Evolutionary conservation across 371 early-diverging fungal species (phyloP).

Genomic region (Funneliformis caledonium): DNA sequence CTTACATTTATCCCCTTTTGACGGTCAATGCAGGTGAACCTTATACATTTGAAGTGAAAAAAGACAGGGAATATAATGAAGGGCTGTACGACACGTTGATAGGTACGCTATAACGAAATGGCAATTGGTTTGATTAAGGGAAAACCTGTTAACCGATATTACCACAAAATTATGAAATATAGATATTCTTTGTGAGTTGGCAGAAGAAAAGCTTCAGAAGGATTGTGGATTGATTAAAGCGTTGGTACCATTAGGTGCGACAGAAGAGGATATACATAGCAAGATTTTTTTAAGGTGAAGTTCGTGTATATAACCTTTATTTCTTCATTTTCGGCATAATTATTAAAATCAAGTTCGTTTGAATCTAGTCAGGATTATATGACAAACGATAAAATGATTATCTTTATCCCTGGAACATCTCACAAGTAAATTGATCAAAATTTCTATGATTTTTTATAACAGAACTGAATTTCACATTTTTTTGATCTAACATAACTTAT

Average conservation of each 20-base stretch:
- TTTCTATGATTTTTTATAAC: not conserved
- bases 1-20: not conserved
- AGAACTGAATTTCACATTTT: not conserved
- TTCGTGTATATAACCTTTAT: not conserved
- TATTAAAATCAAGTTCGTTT: not conserved
- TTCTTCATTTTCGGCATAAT: not conserved
- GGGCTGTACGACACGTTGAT: conserved; percentile 22
- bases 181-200: conserved; percentile 9
- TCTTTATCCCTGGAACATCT: conserved; percentile 37
- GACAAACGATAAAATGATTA: conserved; percentile 27
- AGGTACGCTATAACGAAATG: not conserved
- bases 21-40: not conserved
- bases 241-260: conserved; percentile 11
- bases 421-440: conserved; percentile 15
- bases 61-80: conserved; percentile 34
- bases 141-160: not conserved
- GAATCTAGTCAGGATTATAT: conserved; percentile 32
- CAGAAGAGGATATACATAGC: conserved; percentile 15
- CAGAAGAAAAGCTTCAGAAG: conserved; percentile 5
- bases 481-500: not conserved
- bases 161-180: not conserved
- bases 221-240: not conserved
- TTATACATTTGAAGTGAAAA: conserved; percentile 19
- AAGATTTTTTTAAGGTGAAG: conserved; percentile 30
- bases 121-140: not conserved